Evolutionary conservation across 208 protist genomes (phyloP).

Genomic region (Herpetomonas tarakana): DNA sequence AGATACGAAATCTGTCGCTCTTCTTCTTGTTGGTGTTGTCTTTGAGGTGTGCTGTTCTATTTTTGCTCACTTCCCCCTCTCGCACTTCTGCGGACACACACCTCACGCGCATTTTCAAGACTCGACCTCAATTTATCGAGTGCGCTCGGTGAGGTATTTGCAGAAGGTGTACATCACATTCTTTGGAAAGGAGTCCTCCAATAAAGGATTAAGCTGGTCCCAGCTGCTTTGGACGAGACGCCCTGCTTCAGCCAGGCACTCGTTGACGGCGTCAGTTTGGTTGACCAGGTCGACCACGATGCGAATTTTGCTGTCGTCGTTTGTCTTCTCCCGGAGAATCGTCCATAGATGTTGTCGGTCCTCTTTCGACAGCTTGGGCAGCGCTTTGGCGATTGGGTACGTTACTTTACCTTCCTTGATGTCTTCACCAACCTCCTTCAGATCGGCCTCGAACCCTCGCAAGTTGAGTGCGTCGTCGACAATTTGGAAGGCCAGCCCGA

Average conservation of each 20-base stretch:
- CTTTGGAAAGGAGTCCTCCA: conserved; percentile 48
- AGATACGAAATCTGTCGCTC: too few species aligned
- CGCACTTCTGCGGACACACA: too few species aligned
- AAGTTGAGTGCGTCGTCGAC: conserved; percentile 60
- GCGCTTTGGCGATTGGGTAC: conserved; percentile 49
- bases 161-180: conserved; percentile 53
- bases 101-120: too few species aligned
- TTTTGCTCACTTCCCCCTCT: too few species aligned
- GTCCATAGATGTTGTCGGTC: conserved; percentile 38
- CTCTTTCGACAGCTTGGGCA: conserved; percentile 22
- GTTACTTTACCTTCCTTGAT: conserved; percentile 57
- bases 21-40: too few species aligned
- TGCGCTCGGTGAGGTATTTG: conserved; percentile 28
- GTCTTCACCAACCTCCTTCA: conserved; percentile 45
- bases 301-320: conserved; percentile 16
- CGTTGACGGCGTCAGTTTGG: conserved; percentile 18
- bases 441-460: conserved; percentile 28
- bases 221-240: conserved; percentile 30
- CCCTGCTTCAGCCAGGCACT: conserved; percentile 34
- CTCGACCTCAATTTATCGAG: too few species aligned
- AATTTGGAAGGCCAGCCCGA: conserved; percentile 72
- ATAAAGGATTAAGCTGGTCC: conserved; percentile 28
- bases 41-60: too few species aligned
- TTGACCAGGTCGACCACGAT: conserved; percentile 26
- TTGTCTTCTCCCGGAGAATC: conserved; percentile 21